Base-by-base conservation (phyloP, 805 yeast species). In the Yarrowia osloensis region DNA sequence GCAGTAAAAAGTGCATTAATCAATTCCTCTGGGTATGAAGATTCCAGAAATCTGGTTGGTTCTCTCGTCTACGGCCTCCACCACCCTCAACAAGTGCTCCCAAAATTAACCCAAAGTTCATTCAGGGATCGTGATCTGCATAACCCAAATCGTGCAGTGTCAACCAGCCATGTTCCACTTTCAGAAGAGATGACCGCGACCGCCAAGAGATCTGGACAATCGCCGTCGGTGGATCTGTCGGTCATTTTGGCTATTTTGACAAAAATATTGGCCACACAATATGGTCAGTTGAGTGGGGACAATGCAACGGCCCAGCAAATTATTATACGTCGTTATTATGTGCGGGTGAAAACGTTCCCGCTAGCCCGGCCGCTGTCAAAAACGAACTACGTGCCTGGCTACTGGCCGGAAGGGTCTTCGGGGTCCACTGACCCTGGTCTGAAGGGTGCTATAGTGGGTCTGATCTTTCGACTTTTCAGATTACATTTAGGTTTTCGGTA, bases 161-260 rank as follows among this genome's bases (percentile, higher is more conserved):
- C 17, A 17, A 24, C 49, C 49, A 44, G 49, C 49, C 49, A 15
- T 15, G 19, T 7, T 44, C 49, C 29, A 5, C 5, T 9, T 44
- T 5, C 26, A 42, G 49, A 15, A 44, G 21, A 17, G 50, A 46
- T 24, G 49, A 24, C 29, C 29, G 21, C 15, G 50, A 26, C 26
- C 9, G 50, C 50, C 50, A 46, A 46, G 50, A 46, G 50, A 46
- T 46, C 50, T 46, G 50, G 33, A 26, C 29, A 44, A 44, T 21
- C 26, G 6, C 15, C 28, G n/a, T 9, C 47, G 47, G 13, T 22
- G 22, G 28, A 42, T 22, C 28, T 42, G 47, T 11, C 35, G 31
- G 31, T 28, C 8, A n/a, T n/a, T n/a, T n/a, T n/a, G n/a, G 31
- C 8, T 2, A 37, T 35, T 39, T 22, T 17, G 24, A 40, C 19